These are phyloP conservation scores for Rhododendron molle DNA, from an alignment of 148 eudicot species.

Conservation along the genomic window DNA sequence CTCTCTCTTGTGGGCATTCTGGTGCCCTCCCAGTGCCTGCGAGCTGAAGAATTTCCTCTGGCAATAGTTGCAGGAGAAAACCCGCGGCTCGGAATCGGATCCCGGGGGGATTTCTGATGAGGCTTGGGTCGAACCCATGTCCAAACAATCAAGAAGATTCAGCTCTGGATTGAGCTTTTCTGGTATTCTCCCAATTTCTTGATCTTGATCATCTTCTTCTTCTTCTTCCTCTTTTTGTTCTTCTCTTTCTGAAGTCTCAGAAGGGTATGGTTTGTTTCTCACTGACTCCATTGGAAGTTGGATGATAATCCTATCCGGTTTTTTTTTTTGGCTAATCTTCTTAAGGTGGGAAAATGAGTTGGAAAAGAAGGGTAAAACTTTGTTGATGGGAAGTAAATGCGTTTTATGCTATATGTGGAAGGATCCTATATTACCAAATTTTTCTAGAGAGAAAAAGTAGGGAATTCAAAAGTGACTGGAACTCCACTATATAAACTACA, in stretches of 20 bases:
- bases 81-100: slow-evolving; percentile 43
- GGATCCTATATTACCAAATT: slow-evolving; percentile 3
- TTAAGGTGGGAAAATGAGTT: slow-evolving; percentile 7
- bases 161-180: slow-evolving; percentile 33
- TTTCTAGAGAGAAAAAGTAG: slow-evolving; percentile 11
- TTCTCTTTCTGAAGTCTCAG: slow-evolving; percentile 23
- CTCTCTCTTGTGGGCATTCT: slow-evolving; percentile 83
- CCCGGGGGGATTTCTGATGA: slow-evolving; percentile 35
- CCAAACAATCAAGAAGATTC: slow-evolving; percentile 46
- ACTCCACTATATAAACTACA: not conserved
- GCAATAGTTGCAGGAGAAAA: slow-evolving; percentile 79
- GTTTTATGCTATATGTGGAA: slow-evolving; percentile 14
- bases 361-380: not conserved
- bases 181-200: not conserved
- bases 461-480: slow-evolving; percentile 17
- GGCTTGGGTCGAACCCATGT: slow-evolving; percentile 38
- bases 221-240: not conserved
- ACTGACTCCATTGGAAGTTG: slow-evolving; percentile 31
- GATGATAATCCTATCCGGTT: not conserved
- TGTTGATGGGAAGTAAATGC: slow-evolving; percentile 12
- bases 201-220: not conserved
- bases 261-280: slow-evolving; percentile 29
- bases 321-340: not conserved
- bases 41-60: slow-evolving; percentile 76
- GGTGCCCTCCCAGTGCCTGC: slow-evolving; percentile 88